Evolutionary conservation across 1,284 basidiomycete species (phyloP).

Genomic region (Cryptococcus sp.): DNA sequence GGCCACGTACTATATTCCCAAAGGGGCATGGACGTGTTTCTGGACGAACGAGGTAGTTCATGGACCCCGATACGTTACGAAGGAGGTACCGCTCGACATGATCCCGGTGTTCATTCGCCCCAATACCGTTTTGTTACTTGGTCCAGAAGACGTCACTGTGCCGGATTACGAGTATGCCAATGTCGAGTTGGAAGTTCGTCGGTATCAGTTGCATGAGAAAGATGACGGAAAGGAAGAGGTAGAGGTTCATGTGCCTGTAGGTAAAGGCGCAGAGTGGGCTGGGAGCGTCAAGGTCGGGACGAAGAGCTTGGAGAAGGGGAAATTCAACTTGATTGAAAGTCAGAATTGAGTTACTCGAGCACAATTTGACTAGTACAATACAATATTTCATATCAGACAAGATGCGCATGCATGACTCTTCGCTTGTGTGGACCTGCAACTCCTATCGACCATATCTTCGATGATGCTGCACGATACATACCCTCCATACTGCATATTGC

Average conservation of each 20-base stretch:
- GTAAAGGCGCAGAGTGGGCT: slow-evolving; percentile 40
- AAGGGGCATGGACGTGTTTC: slow-evolving; percentile 66
- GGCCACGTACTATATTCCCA: slow-evolving; percentile 68
- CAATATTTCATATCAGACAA: no score
- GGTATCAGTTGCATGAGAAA: slow-evolving; percentile 58
- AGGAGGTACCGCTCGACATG: slow-evolving; percentile 38
- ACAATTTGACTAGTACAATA: no score
- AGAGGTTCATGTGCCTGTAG: slow-evolving; percentile 55
- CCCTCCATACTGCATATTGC: no score
- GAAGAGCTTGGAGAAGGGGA: slow-evolving; percentile 17
- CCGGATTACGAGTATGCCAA: slow-evolving; percentile 68
- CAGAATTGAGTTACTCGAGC: no score
- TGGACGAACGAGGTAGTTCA: slow-evolving; percentile 33
- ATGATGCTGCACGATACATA: no score
- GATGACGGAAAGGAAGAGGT: slow-evolving; percentile 39
- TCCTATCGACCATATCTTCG: no score
- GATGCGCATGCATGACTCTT: no score
- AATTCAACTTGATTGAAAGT: slow-evolving; percentile 1
- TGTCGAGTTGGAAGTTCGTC: slow-evolving; percentile 58
- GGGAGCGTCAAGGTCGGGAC: slow-evolving; percentile 23
- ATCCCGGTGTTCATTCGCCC: slow-evolving; percentile 69
- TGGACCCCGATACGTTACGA: slow-evolving; percentile 41
- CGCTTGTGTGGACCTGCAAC: no score
- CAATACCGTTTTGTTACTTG: slow-evolving; percentile 62
- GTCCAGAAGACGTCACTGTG: slow-evolving; percentile 59